Percentiles rank a stretch among this genome's conserved stretches.
Evolutionary conservation across 495 filamentous ascomycete species (phyloP).

Genomic region (Tuber borchii): DNA sequence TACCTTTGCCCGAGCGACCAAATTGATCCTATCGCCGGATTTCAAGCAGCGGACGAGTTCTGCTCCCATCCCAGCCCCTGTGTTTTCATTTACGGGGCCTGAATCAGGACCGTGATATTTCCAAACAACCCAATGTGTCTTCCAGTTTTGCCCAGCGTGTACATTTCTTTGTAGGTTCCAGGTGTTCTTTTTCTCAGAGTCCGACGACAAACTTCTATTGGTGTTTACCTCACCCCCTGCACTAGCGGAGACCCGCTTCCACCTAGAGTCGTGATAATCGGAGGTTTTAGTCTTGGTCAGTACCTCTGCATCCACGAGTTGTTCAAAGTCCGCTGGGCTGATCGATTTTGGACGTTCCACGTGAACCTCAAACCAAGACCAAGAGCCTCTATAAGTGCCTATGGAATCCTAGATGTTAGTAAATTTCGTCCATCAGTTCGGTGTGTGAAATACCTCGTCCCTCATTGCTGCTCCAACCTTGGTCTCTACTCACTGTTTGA

Average conservation of each 20-base stretch:
- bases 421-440: background rate
- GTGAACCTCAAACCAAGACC: slow-evolving; percentile 26
- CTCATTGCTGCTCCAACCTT: slow-evolving; percentile 53
- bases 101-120: background rate
- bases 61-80: slow-evolving; percentile 14
- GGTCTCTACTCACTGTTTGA: slow-evolving; percentile 58
- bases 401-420: background rate
- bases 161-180: slow-evolving; percentile 23
- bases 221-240: background rate
- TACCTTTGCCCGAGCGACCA: slow-evolving; percentile 23
- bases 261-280: background rate
- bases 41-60: slow-evolving; percentile 17
- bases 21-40: slow-evolving; percentile 19
- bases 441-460: slow-evolving; percentile 1
- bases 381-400: slow-evolving; percentile 21
- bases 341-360: slow-evolving; percentile 21
- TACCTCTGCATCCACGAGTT: background rate
- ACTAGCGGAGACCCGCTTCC: slow-evolving; percentile 11
- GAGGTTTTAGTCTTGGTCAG: slow-evolving; percentile 1
- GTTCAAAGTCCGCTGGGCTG: background rate
- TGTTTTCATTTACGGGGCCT: background rate
- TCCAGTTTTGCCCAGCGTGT: background rate
- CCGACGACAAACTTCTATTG: background rate
- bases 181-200: background rate
- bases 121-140: slow-evolving; percentile 20